Conservation (phyloP, 2,329 filamentous ascomycete species). For the Fusarium duplospermum region DNA sequence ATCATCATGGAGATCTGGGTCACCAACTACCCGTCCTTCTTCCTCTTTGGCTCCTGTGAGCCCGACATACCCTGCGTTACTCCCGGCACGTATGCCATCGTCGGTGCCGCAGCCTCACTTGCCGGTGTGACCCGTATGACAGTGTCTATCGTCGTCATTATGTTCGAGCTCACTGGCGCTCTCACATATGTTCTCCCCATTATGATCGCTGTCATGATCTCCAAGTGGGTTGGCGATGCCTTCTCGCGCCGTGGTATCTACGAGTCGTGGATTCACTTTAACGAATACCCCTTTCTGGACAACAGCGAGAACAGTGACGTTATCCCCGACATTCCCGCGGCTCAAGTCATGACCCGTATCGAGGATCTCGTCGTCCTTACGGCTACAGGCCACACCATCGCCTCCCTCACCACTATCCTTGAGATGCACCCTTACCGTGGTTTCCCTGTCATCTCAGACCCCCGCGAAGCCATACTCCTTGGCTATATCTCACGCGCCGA, state of each 20-base stretch:
- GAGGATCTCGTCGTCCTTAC: slow-evolving; percentile 92
- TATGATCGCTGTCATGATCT: slow-evolving; percentile 98
- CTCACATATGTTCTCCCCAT: slow-evolving; percentile 97
- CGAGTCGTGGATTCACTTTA: slow-evolving; percentile 96
- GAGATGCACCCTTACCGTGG: slow-evolving; percentile 83
- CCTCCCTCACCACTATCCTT: slow-evolving; percentile 77
- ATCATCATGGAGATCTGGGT: slow-evolving; percentile 93
- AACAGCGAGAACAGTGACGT: slow-evolving; percentile 80
- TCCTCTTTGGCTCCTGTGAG: slow-evolving; percentile 83
- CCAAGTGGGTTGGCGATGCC: slow-evolving; percentile 97
- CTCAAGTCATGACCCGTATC: slow-evolving; percentile 90
- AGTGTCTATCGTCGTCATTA: slow-evolving; percentile 98
- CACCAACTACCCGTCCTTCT: slow-evolving; percentile 77
- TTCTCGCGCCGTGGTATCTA: slow-evolving; percentile 95
- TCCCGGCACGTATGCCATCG: slow-evolving; percentile 95
- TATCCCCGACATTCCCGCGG: slow-evolving; percentile 86
- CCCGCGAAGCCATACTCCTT: slow-evolving; percentile 80
- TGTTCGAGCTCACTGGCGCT: slow-evolving; percentile 98
- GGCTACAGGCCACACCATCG: slow-evolving; percentile 88
- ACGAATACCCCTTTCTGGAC: slow-evolving; percentile 95
- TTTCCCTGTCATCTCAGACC: slow-evolving; percentile 88
- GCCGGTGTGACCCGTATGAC: slow-evolving; percentile 96
- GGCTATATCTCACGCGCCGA: slow-evolving; percentile 96
- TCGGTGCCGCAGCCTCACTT: slow-evolving; percentile 94
- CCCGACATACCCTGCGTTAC: slow-evolving; percentile 90